Conservation (phyloP, 148 eudicot genomes). For the Rhododendron molle region DNA sequence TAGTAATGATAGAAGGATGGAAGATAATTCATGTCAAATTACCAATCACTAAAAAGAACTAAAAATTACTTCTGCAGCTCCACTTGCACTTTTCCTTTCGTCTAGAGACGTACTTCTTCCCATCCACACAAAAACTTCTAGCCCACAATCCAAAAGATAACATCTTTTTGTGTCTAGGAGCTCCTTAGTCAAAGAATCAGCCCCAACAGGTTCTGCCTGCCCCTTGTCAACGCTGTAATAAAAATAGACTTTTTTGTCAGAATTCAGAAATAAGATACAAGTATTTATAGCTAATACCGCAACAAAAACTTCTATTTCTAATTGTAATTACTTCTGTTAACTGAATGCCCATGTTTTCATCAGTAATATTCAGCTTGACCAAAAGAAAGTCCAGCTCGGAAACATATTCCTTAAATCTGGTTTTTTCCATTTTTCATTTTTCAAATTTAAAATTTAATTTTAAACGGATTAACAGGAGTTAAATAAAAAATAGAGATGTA, state of each 20-base stretch:
- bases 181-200: constrained; percentile 61
- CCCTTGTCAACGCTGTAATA: constrained; percentile 66
- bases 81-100: constrained; percentile 69
- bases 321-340: neutral
- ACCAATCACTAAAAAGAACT: neutral
- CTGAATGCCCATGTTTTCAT: neutral
- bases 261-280: constrained; percentile 1
- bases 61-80: constrained; percentile 66
- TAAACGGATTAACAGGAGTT: neutral
- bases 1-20: constrained; percentile 2
- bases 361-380: neutral
- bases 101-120: constrained; percentile 77
- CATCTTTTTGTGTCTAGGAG: constrained; percentile 67
- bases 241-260: constrained; percentile 20
- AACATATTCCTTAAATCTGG: neutral
- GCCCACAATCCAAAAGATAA: constrained; percentile 79
- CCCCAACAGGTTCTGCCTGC: constrained; percentile 51
- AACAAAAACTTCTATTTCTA: neutral
- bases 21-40: neutral
- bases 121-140: constrained; percentile 81
- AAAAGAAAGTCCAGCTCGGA: neutral
- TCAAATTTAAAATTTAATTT: neutral
- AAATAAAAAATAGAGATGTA: neutral
- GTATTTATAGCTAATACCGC: neutral
- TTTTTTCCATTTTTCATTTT: neutral